Conservation (phyloP, 2,329 filamentous ascomycete genomes). For the Aspergillus ustus region DNA sequence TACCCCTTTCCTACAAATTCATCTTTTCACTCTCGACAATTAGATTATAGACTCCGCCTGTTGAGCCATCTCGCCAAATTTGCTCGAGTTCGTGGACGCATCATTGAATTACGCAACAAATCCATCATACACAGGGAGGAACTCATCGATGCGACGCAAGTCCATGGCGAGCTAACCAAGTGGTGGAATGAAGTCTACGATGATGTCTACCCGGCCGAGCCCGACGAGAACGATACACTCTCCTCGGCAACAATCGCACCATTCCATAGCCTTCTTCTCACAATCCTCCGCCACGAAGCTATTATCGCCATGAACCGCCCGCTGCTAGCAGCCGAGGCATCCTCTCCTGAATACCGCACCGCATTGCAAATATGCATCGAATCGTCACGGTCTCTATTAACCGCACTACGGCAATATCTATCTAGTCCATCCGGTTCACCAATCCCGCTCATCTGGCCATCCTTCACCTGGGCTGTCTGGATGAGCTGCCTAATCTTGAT, state of each 20-base stretch:
- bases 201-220: constrained; percentile 47
- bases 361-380: constrained; percentile 58
- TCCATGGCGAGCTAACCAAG: constrained; percentile 55
- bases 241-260: constrained; percentile 28
- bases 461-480: constrained; percentile 59
- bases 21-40: neutral
- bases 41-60: constrained; percentile 39
- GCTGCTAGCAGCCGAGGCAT: constrained; percentile 52
- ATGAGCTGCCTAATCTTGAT: constrained; percentile 59
- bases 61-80: constrained; percentile 53
- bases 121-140: constrained; percentile 53
- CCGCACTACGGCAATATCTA: constrained; percentile 41
- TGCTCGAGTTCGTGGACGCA: constrained; percentile 55
- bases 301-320: constrained; percentile 58
- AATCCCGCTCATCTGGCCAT: constrained; percentile 53
- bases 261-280: constrained; percentile 49
- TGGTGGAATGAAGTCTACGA: constrained; percentile 62
- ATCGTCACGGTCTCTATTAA: constrained; percentile 55
- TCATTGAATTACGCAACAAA: constrained; percentile 59
- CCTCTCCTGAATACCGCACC: constrained; percentile 40
- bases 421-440: constrained; percentile 11
- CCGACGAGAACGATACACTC: constrained; percentile 1
- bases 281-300: constrained; percentile 55
- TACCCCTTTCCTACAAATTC: neutral
- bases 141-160: constrained; percentile 49